Evolutionary conservation across 257 asterid genomes (phyloP).

Genomic region (Sherardia arvensis): DNA sequence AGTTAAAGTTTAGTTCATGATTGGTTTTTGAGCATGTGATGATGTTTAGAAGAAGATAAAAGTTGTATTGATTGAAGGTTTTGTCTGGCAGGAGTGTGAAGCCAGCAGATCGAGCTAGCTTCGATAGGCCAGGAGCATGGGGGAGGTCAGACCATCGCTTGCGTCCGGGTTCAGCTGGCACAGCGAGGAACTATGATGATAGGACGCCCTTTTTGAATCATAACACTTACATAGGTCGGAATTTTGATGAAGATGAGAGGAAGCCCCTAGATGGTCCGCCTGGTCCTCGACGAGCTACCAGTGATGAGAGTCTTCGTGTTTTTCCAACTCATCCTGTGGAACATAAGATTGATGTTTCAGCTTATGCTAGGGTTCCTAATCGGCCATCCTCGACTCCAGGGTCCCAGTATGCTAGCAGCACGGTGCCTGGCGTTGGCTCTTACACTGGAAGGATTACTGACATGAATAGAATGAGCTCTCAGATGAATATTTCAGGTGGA

Average conservation of each 20-base stretch:
- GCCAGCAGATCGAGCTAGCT: constrained; percentile 53
- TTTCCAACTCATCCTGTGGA: constrained; percentile 34
- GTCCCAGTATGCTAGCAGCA: constrained; percentile 37
- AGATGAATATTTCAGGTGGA: constrained; percentile 13
- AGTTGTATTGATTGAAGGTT: not conserved
- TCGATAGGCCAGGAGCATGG: constrained; percentile 64
- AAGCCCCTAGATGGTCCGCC: constrained; percentile 79
- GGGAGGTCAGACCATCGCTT: constrained; percentile 61
- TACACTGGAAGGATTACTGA: constrained; percentile 50
- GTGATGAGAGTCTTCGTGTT: constrained; percentile 52
- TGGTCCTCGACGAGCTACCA: constrained; percentile 66
- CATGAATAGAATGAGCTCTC: constrained; percentile 34
- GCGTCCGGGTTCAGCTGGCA: constrained; percentile 84
- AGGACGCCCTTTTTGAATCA: constrained; percentile 52
- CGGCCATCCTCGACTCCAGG: constrained; percentile 37
- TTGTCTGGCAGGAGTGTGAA: constrained; percentile 42
- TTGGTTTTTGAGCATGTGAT: not conserved
- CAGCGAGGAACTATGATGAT: constrained; percentile 58
- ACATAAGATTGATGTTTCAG: constrained; percentile 35
- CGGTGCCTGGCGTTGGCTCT: constrained; percentile 31
- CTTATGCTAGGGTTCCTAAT: constrained; percentile 36
- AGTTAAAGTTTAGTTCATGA: not conserved
- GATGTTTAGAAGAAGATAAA: too few species aligned
- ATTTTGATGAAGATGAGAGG: constrained; percentile 94
- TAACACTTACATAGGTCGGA: constrained; percentile 50